Percentiles rank a stretch among this genome's conserved stretches.
Evolutionary conservation across 78 protist genomes (phyloP).

Genomic region (Chrysochromulina tobinii): DNA sequence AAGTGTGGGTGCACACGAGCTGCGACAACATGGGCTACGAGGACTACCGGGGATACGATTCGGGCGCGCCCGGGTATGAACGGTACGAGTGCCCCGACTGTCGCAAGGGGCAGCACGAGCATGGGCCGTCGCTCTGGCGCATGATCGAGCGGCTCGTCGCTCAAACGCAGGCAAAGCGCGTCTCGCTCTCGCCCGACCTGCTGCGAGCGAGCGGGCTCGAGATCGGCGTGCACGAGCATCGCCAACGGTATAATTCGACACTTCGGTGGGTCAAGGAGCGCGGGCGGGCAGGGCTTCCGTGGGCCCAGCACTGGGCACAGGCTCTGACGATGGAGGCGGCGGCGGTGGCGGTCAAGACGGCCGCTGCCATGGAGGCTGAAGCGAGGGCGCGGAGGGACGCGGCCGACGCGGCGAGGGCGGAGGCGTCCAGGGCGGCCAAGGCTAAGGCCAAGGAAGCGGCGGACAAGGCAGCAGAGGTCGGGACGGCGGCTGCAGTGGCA

Average conservation of each 20-base stretch:
- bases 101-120: no score
- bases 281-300: neutral
- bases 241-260: neutral
- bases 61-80: neutral
- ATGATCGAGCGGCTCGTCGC: neutral
- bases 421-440: no score
- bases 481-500: no score
- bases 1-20: neutral
- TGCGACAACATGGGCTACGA: neutral
- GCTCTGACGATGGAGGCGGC: no score
- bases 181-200: neutral
- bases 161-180: neutral
- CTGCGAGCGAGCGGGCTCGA: neutral
- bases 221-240: neutral
- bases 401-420: no score
- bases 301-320: no score
- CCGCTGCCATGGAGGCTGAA: no score
- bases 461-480: no score
- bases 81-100: constrained; percentile 19
- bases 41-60: neutral
- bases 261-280: neutral
- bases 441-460: no score
- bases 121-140: neutral
- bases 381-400: no score
- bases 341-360: no score